Conservation (phyloP, 2,329 filamentous ascomycete genomes). For the Ophiostoma triangulosporum region DNA sequence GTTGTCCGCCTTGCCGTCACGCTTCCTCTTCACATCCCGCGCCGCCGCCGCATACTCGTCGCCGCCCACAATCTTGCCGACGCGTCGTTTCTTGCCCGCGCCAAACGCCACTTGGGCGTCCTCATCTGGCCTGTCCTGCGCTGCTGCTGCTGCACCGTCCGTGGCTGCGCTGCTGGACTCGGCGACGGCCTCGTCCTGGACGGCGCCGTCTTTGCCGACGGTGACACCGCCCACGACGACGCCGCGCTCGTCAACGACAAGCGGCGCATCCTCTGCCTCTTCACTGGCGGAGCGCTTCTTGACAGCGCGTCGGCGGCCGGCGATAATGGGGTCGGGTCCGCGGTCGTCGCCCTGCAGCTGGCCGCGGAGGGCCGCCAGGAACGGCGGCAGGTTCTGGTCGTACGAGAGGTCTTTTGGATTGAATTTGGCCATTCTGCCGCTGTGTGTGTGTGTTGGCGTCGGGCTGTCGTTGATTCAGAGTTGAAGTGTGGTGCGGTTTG, state of each 20-base stretch:
- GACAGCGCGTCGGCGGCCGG: conserved; percentile 33
- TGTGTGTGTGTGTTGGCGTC: background rate
- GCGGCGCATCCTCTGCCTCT: conserved; percentile 63
- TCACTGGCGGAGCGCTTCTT: conserved; percentile 48
- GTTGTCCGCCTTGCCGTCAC: conserved; percentile 13
- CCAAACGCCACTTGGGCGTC: conserved; percentile 9
- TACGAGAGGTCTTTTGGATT: conserved; percentile 60
- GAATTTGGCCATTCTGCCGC: conserved; percentile 35
- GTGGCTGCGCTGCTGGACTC: conserved; percentile 11
- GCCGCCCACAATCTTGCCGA: conserved; percentile 13
- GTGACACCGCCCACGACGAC: conserved; percentile 37
- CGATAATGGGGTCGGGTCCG: conserved; percentile 39
- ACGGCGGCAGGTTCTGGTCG: conserved; percentile 44
- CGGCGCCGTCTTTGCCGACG: conserved; percentile 32
- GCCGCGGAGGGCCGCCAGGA: conserved; percentile 43
- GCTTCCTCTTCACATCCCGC: background rate
- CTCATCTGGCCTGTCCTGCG: conserved; percentile 16
- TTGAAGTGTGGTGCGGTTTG: background rate
- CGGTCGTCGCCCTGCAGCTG: conserved; percentile 32
- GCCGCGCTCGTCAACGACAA: conserved; percentile 60
- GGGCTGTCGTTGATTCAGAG: background rate
- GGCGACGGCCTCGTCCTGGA: conserved; percentile 10
- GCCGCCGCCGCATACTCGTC: conserved; percentile 9
- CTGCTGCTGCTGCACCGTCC: conserved; percentile 11
- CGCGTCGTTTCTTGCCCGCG: background rate